Conservation (phyloP, 805 yeast species). For the Clavispora fructus region DNA sequence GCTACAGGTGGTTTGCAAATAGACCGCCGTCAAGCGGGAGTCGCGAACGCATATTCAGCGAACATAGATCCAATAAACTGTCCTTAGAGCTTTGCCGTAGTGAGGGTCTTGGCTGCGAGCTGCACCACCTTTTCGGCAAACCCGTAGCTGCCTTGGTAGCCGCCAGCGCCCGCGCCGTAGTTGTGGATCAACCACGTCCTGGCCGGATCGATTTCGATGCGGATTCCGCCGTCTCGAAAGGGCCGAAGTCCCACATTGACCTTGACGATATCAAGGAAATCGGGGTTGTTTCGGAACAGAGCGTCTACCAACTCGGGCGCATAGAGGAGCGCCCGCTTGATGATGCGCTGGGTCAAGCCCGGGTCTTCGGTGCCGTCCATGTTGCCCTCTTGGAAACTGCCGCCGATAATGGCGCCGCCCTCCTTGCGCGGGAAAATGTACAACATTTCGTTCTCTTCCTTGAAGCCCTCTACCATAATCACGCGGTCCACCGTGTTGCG, state of each 20-base stretch:
- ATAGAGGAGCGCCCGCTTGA: conserved; percentile 38
- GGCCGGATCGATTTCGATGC: conserved; percentile 27
- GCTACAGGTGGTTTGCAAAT: conserved; percentile 18
- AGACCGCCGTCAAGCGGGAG: not conserved
- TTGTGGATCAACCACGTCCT: conserved; percentile 47
- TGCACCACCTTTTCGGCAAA: conserved; percentile 45
- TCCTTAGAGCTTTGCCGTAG: conserved; percentile 1
- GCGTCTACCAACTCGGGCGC: conserved; percentile 35
- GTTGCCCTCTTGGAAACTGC: conserved; percentile 26
- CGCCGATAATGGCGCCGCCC: conserved; percentile 60
- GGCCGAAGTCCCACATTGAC: conserved; percentile 38
- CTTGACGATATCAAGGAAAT: conserved; percentile 23
- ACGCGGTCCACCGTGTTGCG: conserved; percentile 33
- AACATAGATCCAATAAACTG: not conserved
- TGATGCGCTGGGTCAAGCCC: conserved; percentile 43
- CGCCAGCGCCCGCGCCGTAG: conserved; percentile 49
- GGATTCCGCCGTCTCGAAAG: conserved; percentile 28
- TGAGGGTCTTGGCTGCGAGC: conserved; percentile 13
- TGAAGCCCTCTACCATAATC: conserved; percentile 31
- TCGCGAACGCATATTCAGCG: no score
- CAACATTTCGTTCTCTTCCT: conserved; percentile 40
- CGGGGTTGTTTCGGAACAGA: conserved; percentile 20
- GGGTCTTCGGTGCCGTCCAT: conserved; percentile 24
- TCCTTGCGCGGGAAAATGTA: conserved; percentile 68
- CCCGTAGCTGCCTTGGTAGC: conserved; percentile 60